These are phyloP conservation scores for Pseudoturritis turrita DNA, from an alignment of 345 rosid species.

Conservation along the genomic window DNA sequence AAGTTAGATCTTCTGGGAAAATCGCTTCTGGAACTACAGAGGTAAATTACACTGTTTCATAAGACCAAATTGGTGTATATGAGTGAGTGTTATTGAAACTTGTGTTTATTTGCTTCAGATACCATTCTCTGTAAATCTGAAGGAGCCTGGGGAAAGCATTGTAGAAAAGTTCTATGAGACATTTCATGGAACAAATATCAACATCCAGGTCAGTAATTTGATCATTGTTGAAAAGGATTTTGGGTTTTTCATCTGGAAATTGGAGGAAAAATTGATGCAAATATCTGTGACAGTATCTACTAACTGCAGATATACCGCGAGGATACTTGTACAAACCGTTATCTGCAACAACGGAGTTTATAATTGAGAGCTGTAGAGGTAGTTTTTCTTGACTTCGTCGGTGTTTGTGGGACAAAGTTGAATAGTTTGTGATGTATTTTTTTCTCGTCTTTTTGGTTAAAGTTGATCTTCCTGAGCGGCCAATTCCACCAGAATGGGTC, in stretches of 20 bases:
- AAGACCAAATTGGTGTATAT: not conserved
- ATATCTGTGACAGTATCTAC: conserved; percentile 63
- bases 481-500: conserved; percentile 72
- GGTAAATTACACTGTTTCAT: conserved; percentile 36
- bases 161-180: conserved; percentile 73
- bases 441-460: conserved; percentile 16
- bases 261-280: conserved; percentile 24
- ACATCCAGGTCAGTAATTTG: conserved; percentile 64
- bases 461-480: conserved; percentile 64
- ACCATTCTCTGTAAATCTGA: conserved; percentile 60
- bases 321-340: conserved; percentile 79
- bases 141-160: conserved; percentile 48
- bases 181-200: conserved; percentile 79
- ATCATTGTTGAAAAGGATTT: not conserved
- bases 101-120: conserved; percentile 41
- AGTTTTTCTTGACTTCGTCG: not conserved
- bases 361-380: conserved; percentile 75
- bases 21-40: conserved; percentile 77
- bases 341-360: conserved; percentile 66
- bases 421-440: conserved; percentile 16
- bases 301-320: conserved; percentile 65
- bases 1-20: conserved; percentile 66
- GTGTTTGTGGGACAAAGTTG: not conserved
- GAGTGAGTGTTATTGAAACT: not conserved
- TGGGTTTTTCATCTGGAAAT: not conserved